A percentile compares a stretch with the other conserved stretches of the same genome.
Conservation (phyloP, 345 rosid genomes). For the Salix exigua region DNA sequence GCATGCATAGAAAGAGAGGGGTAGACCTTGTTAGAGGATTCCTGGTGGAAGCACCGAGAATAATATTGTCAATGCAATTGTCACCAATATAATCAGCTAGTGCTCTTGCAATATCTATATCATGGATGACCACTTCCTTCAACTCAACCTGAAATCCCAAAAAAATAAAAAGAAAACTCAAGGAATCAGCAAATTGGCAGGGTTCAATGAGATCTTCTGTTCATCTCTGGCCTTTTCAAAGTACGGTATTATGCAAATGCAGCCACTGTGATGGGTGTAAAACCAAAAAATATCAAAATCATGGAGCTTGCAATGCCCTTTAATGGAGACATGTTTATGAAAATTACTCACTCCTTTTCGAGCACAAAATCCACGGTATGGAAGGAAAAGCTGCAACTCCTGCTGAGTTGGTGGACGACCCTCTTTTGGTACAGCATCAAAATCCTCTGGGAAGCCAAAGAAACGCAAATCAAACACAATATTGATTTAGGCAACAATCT, state of each 20-base stretch:
- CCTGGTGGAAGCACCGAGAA: constrained; percentile 53
- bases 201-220: neutral
- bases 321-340: neutral
- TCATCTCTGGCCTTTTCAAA: neutral
- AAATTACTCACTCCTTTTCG: constrained; percentile 58
- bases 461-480: neutral
- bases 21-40: constrained; percentile 39
- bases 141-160: constrained; percentile 42
- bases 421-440: constrained; percentile 24
- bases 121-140: constrained; percentile 57
- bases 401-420: constrained; percentile 44
- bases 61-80: constrained; percentile 46
- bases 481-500: neutral
- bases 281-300: neutral
- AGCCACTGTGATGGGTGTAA: neutral
- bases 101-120: constrained; percentile 50
- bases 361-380: constrained; percentile 62
- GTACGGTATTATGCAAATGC: neutral
- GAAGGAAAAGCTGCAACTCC: constrained; percentile 56
- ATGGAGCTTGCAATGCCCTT: neutral
- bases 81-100: constrained; percentile 38
- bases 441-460: constrained; percentile 22
- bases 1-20: neutral
- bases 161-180: neutral
- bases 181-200: neutral